Percentiles rank a stretch among this genome's conserved stretches.
Evolutionary conservation across 768 basidiomycete species (phyloP).

Genomic region (Crepidotus variabilis): DNA sequence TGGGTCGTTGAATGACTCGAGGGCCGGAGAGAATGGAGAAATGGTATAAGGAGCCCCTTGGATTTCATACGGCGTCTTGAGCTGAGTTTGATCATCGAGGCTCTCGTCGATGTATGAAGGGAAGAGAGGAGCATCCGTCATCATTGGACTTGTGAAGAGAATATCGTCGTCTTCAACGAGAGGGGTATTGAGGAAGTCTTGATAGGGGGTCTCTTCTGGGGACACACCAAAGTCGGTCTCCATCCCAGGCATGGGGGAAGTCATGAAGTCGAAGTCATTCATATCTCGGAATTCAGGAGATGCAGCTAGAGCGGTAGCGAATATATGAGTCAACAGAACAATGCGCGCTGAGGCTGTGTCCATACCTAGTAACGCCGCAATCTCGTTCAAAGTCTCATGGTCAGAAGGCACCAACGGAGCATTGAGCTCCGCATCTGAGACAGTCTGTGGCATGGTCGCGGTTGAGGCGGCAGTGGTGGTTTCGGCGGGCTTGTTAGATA

Average conservation of each 20-base stretch:
- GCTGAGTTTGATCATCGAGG: conserved; percentile 8
- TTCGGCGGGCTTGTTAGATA: conserved; percentile 46
- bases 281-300: conserved; percentile 24
- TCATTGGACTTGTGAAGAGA: conserved; percentile 22
- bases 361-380: conserved; percentile 18
- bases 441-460: conserved; percentile 18
- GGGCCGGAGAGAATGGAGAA: conserved; percentile 47
- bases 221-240: conserved; percentile 28
- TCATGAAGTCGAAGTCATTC: conserved; percentile 25
- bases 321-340: conserved; percentile 15
- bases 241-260: conserved; percentile 26
- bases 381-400: conserved; percentile 14
- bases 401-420: conserved; percentile 19
- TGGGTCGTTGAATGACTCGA: conserved; percentile 36
- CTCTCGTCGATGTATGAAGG: conserved; percentile 6
- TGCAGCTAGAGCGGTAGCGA: conserved; percentile 9
- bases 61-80: conserved; percentile 8
- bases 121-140: conserved; percentile 22
- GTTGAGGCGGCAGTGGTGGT: conserved; percentile 27
- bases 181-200: conserved; percentile 36
- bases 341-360: conserved; percentile 1
- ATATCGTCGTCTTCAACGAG: conserved; percentile 20
- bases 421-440: conserved; percentile 19
- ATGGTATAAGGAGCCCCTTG: conserved; percentile 36
- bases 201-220: conserved; percentile 32